Base-by-base conservation (phyloP, 331 rosid species). In the Stylosanthes scabra region DNA sequence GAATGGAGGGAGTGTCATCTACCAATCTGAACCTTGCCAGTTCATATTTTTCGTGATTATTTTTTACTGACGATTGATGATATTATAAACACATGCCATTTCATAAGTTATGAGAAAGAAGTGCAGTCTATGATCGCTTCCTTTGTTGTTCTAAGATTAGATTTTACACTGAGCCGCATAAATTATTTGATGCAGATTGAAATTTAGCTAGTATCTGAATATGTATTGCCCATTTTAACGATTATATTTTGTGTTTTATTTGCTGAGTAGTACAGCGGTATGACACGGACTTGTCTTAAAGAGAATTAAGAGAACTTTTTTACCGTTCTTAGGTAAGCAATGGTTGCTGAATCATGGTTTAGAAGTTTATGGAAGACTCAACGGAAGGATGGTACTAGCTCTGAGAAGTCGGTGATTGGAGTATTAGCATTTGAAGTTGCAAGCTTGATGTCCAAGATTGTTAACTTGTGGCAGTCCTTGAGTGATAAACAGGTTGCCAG, bases 391-490 rank as follows among this genome's bases (percentile, higher is more conserved):
- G 92, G 82, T 66, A 65, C 87, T 74, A 76, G 72, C 46, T 56
- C 71, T 9, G 96, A 83, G 80, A 95, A 95, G 80, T 87, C 62
- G 6, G 78, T 61, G 52, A 79, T 90, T 77, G 97, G 94, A 79
- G 98, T 95, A 31, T 82, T 95, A 61, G 96, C 99, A 39, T 92
- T 95, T 83, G 99, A 95, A 88, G 87, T 89, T 69, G 98, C 99
- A 28, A 90, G 88, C 82, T 74, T 90, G 86, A 92, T 95, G 99
- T 88, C 98, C 45, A 95, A 92, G 92, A 78, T 95, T 84, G 89
- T 90, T 74, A 88, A 86, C 77, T 79, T 88, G 81, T 90, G 99
- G 96, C 92, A 92, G 41, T 79, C 91, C 47, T 81, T 90, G 86
- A 82, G 86, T 60, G 96, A 95, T 45, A 90, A 90, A 83, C 97